Base-by-base conservation (phyloP, 73 alveolate genomes). In the Stentor coeruleus region DNA sequence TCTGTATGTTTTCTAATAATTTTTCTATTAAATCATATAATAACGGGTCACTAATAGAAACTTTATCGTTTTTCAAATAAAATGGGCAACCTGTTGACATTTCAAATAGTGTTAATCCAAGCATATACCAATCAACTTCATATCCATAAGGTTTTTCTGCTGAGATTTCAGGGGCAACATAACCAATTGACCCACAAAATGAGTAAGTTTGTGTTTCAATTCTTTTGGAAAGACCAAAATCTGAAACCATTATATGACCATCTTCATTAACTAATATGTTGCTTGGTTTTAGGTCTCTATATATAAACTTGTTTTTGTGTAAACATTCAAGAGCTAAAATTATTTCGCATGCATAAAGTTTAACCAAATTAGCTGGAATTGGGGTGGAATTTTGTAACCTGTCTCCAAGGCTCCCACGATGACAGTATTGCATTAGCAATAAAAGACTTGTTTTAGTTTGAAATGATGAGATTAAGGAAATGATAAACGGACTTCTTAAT, bases 201-300 rank as follows among this genome's bases (percentile, higher is more conserved):
- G 66, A 49, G 66, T 6, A 49, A 49, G 66, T 49, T 6, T 20
- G 6, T 49, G 66, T 49, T 49, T 49, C 66, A n/a, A n/a, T n/a
- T n/a, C n/a, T n/a, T 49, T 49, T 49, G 28, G 66, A 6, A 49
- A 49, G 66, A 1, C 79, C 79, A 20, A 66, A 66, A 33, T 66
- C 79, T 0, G 79, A 37, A 20, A 66, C 36, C 37, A 66, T 1
- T 26, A 66, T 1, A 66, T 66, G 40, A 1, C 79, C 79, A 33
- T 66, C 79, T 20, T 66, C 37, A 66, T 2, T 66, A 33, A 66
- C 2, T 0, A 66, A 33, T 14, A 66, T 33, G 33, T 66, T 66
- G n/a, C 79, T 31, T 26, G 79, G 79, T 31, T 66, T 66, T 33
- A 66, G 11, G 41, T 66, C 79, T 66, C 79, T 66, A 66, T 66